Conservation (phyloP, 345 rosid genomes). For the Lagerstroemia speciosa region DNA sequence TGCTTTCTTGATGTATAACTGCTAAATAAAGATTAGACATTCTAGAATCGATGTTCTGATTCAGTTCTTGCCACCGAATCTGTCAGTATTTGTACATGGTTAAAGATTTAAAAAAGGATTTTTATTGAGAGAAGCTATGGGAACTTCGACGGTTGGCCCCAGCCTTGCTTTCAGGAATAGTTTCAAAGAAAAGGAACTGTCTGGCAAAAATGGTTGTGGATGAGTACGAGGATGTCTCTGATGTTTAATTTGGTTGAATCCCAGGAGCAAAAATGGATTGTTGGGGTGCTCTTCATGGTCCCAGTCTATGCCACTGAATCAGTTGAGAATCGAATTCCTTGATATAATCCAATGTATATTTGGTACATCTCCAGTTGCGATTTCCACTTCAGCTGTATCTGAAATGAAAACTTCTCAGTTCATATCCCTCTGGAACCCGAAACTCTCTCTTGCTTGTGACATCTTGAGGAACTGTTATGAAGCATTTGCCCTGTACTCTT, state of each 20-base stretch:
- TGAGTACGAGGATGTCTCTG: not conserved
- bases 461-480: constrained; percentile 79
- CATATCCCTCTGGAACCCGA: constrained; percentile 53
- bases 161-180: too few species aligned
- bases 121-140: too few species aligned
- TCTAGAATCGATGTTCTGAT: too few species aligned
- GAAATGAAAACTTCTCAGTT: constrained; percentile 27
- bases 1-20: not conserved
- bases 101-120: too few species aligned
- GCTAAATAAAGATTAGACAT: not conserved
- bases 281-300: constrained; percentile 67
- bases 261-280: constrained; percentile 93
- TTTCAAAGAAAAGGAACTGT: not conserved
- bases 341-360: not conserved
- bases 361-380: not conserved
- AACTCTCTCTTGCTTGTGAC: constrained; percentile 62
- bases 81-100: too few species aligned
- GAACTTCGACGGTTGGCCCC: too few species aligned
- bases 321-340: constrained; percentile 28
- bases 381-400: not conserved
- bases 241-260: constrained; percentile 3
- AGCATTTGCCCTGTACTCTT: constrained; percentile 82
- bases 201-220: not conserved
- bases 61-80: too few species aligned
- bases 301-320: constrained; percentile 84